Evolutionary conservation across 805 yeast genomes (phyloP), one percentile per base, ranked within the genome.

Genomic region (Ogataea polymorpha): DNA sequence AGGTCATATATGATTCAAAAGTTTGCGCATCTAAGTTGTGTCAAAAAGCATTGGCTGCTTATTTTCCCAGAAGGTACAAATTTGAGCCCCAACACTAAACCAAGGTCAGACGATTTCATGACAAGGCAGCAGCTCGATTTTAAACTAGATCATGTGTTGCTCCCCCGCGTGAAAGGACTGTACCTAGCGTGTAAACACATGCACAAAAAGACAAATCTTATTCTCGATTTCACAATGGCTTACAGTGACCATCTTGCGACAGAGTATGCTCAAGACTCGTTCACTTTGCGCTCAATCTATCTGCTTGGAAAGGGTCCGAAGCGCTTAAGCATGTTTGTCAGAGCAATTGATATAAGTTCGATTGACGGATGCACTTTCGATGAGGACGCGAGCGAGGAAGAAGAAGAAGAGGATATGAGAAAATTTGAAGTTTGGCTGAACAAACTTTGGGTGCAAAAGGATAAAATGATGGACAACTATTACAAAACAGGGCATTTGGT

Each of bases 51-150:
- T 48, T 79, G 83, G 71, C 61, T 93, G 33, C 64, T 90, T 16
- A 61, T 93, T 20, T 93, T 84, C 64, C 99, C 99, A 1, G 99
- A 93, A 62, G 99, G 99, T 5, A 93, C 99, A 0, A 93, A 88
- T 44, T 65, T 85, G 40, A 80, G 93, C 27, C 71, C 70, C 5
- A 73, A 77, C 45, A 87, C 96, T 2, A 71, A 77, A 35, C 64
- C 53, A 3, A 75, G 76, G 43, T 78, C 90, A 7, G 69, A 67
- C 13, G 68, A 59, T 6, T 93, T 68, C 62, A 83, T 88, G 15
- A 63, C 59, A 5, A 75, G 80, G 48, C 56, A 70, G 17, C 72
- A 70, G 5, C 67, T 66, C 25, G 70, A 75, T 6, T 35, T 39
- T 6, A 67, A 71, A 1, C 69, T 82, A 49, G 69, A 73, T 29